A percentile compares a stretch with the other conserved stretches of the same genome.
Evolutionary conservation across 2,329 filamentous ascomycete species (phyloP).

Genomic region (Xylariaceae sp.): DNA sequence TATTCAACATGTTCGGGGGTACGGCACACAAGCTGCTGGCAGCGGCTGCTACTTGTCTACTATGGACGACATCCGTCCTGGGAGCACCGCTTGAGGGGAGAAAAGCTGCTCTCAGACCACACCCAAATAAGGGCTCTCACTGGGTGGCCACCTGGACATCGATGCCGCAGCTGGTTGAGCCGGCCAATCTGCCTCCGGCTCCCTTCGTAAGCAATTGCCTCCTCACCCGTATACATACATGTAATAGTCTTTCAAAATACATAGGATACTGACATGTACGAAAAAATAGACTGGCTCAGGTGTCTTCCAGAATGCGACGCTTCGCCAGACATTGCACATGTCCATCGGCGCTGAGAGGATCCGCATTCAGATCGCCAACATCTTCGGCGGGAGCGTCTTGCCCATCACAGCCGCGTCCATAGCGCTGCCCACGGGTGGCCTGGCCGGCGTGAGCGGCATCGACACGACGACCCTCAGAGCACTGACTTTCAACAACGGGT

Average conservation of each 20-base stretch:
- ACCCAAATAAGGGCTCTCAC: constrained; percentile 38
- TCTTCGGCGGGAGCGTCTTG: constrained; percentile 55
- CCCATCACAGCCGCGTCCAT: constrained; percentile 55
- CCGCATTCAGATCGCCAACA: constrained; percentile 60
- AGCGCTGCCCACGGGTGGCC: constrained; percentile 48
- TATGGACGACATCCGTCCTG: constrained; percentile 12
- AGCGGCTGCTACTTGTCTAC: constrained; percentile 17
- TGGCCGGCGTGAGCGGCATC: constrained; percentile 48
- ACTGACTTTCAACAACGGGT: constrained; percentile 56
- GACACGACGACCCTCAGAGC: constrained; percentile 45
- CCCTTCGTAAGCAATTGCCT: constrained; percentile 46
- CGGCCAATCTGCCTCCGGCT: constrained; percentile 53
- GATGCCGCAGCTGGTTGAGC: constrained; percentile 62
- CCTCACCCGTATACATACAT: background rate
- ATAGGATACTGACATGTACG: no score
- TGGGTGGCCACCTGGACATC: constrained; percentile 62
- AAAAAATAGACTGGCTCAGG: constrained; percentile 34
- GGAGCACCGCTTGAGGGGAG: constrained; percentile 7
- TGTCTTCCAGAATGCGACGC: constrained; percentile 57
- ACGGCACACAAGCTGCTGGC: constrained; percentile 16
- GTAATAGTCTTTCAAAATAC: background rate
- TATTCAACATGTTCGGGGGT: constrained; percentile 12
- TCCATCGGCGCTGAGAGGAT: constrained; percentile 52
- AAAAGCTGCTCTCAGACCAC: constrained; percentile 15
- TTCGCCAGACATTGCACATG: constrained; percentile 60